phyloP scores from a whole-genome alignment of 1,139 yeast species.

The Hansenula sp. region DNA sequence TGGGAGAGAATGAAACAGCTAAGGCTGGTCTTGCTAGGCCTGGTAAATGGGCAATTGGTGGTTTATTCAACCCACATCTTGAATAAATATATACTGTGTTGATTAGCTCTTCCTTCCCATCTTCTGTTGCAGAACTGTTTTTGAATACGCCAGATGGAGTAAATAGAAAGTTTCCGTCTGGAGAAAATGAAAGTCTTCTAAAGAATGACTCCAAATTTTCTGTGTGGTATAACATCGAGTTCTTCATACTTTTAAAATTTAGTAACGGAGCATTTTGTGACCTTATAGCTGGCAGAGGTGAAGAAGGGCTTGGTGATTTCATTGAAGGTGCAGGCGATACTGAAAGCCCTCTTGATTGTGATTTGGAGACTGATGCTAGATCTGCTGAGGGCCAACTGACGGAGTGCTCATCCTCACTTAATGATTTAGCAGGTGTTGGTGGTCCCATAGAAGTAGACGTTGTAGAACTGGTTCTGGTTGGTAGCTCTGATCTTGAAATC shows the following conservation, averaged over 20 bases:
- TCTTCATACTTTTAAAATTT: slow-evolving; percentile 25
- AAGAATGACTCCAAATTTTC: slow-evolving; percentile 89
- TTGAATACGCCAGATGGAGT: slow-evolving; percentile 80
- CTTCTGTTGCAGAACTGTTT: slow-evolving; percentile 16
- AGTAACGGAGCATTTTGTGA: slow-evolving; percentile 27
- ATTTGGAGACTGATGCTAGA: not conserved
- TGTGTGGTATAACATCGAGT: slow-evolving; percentile 61
- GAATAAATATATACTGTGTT: slow-evolving; percentile 79
- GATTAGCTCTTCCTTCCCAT: slow-evolving; percentile 31
- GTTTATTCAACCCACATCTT: slow-evolving; percentile 59
- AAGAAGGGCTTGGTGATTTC: slow-evolving; percentile 20
- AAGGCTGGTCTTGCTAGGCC: slow-evolving; percentile 83
- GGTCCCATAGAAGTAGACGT: not conserved
- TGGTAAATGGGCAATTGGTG: slow-evolving; percentile 75
- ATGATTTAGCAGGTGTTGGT: not conserved
- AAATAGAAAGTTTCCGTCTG: slow-evolving; percentile 79
- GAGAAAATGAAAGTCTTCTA: slow-evolving; percentile 78
- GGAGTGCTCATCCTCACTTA: not conserved
- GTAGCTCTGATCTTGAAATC: slow-evolving; percentile 44
- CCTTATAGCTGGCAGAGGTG: slow-evolving; percentile 39
- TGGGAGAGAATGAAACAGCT: slow-evolving; percentile 75
- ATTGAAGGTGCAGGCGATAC: slow-evolving; percentile 10
- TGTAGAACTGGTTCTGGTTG: slow-evolving; percentile 18
- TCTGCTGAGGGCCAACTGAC: slow-evolving; percentile 1
- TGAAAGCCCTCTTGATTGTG: slow-evolving; percentile 4